These are phyloP conservation scores for Medicago lupulina DNA, from an alignment of 306 rosid genomes.

Conservation along the genomic window DNA sequence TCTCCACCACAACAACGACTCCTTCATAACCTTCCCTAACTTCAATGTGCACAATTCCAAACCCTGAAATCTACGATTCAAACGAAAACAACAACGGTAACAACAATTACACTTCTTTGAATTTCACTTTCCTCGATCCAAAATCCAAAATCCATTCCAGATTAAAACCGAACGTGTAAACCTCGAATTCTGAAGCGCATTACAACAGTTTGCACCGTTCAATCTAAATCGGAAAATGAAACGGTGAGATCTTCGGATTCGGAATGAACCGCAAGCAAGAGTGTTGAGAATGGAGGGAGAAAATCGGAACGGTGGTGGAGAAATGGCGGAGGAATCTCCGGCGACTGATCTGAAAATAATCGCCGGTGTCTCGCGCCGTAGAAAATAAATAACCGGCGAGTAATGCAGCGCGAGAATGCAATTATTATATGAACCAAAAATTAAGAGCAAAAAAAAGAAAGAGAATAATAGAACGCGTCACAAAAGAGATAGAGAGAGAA, in stretches of 20 bases:
- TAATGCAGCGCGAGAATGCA: constrained; percentile 23
- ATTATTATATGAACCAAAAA: not conserved
- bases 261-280: not conserved
- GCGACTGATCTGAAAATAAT: constrained; percentile 1
- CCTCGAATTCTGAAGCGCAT: constrained; percentile 33
- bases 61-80: constrained; percentile 40
- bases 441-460: not conserved
- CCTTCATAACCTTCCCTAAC: constrained; percentile 40
- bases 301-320: too few species aligned
- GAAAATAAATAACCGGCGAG: constrained; percentile 28
- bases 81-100: not conserved
- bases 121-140: constrained; percentile 29
- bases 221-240: constrained; percentile 28
- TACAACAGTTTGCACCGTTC: constrained; percentile 9
- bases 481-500: constrained; percentile 16
- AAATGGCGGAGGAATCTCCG: not conserved
- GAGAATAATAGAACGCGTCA: constrained; percentile 32
- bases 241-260: constrained; percentile 32
- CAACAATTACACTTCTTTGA: constrained; percentile 1
- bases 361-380: constrained; percentile 36
- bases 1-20: constrained; percentile 29
- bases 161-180: constrained; percentile 1
- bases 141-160: constrained; percentile 24
- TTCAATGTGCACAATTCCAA: constrained; percentile 42
- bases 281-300: too few species aligned